Evolutionary conservation across 352 stramenopile genomes (phyloP), one percentile per base, ranked within the genome.

Genomic region (Phytophthora parvispora): DNA sequence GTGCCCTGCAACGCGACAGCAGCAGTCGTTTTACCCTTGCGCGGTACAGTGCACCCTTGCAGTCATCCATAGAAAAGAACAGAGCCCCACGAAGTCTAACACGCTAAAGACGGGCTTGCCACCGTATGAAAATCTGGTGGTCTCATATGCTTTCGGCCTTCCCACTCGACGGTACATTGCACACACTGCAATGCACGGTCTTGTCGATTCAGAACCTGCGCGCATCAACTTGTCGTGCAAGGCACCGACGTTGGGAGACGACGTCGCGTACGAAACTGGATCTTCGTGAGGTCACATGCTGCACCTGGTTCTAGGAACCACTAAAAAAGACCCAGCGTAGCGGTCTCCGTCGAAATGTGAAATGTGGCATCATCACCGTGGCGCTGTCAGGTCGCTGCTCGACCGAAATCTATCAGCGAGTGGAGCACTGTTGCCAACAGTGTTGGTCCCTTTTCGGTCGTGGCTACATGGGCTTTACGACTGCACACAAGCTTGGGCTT

Each of bases 91-190:
- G n/a, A n/a, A n/a, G n/a, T 45, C 22, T 6, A 16, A 3, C 18
- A 45, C 38, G n/a, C 40, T 48, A 48, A 48, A 48, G 40, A 25
- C 40, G 40, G 40, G 40, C 40, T 48, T 45, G 3, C 16, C 22
- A 45, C 36, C 36, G 36, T 45, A 45, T 45, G 36, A 45, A 45
- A 45, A 45, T 18, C 36, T 45, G 36, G 20, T 25, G 42, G 5
- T 48, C 42, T 15, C 42, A 48, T 48, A 48, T 48, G 42, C 42
- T 24, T 48, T 48, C n/a, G 42, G n/a, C 42, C 15, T 48, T 48
- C 20, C 42, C 42, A 48, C 42, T 48, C n/a, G 27, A 27, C 42
- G 7, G n/a, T 48, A 20, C n/a, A n/a, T n/a, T n/a, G n/a, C n/a
- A n/a, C n/a, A n/a, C n/a, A n/a, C n/a, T 48, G 42, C 42, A 48